Percentiles rank a stretch among this genome's conserved stretches.
These are phyloP conservation scores for Xylariales sp. DNA, from an alignment of 2,329 filamentous ascomycete genomes.

Conservation along the genomic window DNA sequence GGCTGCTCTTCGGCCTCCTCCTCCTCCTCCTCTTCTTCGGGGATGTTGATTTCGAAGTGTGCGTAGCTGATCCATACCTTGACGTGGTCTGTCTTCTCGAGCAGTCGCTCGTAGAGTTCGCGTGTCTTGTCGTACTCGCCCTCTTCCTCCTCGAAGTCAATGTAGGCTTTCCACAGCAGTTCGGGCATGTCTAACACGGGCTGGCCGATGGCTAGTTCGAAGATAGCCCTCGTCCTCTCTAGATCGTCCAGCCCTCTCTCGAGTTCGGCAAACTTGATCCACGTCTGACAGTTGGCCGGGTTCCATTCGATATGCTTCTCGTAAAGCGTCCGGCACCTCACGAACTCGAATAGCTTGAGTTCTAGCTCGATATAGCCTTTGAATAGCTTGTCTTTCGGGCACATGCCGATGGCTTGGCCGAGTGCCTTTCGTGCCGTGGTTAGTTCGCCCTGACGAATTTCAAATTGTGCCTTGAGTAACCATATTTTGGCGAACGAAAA, in stretches of 20 bases:
- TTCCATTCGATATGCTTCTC: slow-evolving; percentile 96
- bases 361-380: slow-evolving; percentile 93
- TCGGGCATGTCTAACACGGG: slow-evolving; percentile 94
- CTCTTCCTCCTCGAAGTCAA: slow-evolving; percentile 98
- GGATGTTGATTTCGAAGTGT: slow-evolving; percentile 96
- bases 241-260: slow-evolving; percentile 92
- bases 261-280: slow-evolving; percentile 96
- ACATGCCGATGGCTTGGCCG: slow-evolving; percentile 90
- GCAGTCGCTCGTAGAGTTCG: slow-evolving; percentile 85
- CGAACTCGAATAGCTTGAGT: slow-evolving; percentile 93
- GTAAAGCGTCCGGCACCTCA: slow-evolving; percentile 89
- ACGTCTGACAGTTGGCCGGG: slow-evolving; percentile 87
- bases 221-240: slow-evolving; percentile 89
- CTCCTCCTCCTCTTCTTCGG: slow-evolving; percentile 74
- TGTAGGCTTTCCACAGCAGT: slow-evolving; percentile 96
- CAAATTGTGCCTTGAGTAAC: slow-evolving; percentile 93
- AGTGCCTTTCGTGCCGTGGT: slow-evolving; percentile 86
- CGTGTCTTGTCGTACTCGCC: slow-evolving; percentile 88
- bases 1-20: slow-evolving; percentile 73
- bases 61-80: slow-evolving; percentile 99
- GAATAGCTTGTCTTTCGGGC: slow-evolving; percentile 95
- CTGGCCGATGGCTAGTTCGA: slow-evolving; percentile 88
- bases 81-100: slow-evolving; percentile 96
- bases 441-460: slow-evolving; percentile 87
- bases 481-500: slow-evolving; percentile 98